Conservation (phyloP, 257 asterid species). For the Solanum ossicruentum region DNA sequence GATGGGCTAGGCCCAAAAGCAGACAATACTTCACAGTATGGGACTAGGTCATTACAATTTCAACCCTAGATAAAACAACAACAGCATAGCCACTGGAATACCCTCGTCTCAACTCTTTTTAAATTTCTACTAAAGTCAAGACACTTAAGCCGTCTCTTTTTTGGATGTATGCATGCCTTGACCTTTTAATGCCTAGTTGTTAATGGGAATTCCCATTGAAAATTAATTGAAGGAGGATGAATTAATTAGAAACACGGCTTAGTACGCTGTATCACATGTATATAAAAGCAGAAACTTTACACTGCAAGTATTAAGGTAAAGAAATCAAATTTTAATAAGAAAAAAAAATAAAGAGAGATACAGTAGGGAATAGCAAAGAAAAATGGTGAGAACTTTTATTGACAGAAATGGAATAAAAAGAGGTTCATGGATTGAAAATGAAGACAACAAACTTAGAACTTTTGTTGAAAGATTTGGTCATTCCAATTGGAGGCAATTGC, state of each 20-base stretch:
- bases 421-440: constrained; percentile 38
- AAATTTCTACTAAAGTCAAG: neutral
- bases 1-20: too few species aligned
- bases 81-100: too few species aligned
- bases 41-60: too few species aligned
- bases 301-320: neutral
- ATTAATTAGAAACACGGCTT: neutral
- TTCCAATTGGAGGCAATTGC: constrained; percentile 25
- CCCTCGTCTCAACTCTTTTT: neutral
- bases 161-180: neutral
- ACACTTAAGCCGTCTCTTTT: neutral
- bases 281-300: neutral
- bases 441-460: constrained; percentile 23
- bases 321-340: neutral
- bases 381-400: constrained; percentile 21
- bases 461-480: constrained; percentile 15
- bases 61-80: too few species aligned
- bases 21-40: too few species aligned
- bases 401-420: constrained; percentile 27
- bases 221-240: neutral
- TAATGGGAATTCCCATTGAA: neutral
- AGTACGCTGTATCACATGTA: neutral
- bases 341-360: neutral
- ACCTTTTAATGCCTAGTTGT: neutral
- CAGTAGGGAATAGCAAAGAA: neutral